Evolutionary conservation across 2,329 filamentous ascomycete genomes (phyloP).

Genomic region (Aspergillus novoparasiticus): DNA sequence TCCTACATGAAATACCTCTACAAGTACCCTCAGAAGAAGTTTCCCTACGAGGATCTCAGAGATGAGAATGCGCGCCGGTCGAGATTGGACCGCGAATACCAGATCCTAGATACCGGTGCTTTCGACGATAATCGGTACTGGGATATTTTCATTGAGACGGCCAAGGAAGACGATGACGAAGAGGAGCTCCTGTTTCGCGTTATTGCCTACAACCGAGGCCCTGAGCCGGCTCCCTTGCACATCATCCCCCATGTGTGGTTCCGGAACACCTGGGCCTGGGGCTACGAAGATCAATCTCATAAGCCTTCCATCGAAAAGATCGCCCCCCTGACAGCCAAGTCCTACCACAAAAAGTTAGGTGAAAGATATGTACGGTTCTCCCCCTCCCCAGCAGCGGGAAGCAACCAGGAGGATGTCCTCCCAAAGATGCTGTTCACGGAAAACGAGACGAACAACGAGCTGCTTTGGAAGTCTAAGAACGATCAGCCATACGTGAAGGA

Average conservation of each 20-base stretch:
- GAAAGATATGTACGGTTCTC: constrained; percentile 83
- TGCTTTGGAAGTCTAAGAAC: constrained; percentile 77
- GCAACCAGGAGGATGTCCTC: constrained; percentile 77
- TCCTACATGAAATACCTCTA: constrained; percentile 99
- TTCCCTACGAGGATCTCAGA: constrained; percentile 87
- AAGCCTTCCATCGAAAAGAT: constrained; percentile 77
- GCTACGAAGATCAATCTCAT: constrained; percentile 70
- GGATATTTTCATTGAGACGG: constrained; percentile 96
- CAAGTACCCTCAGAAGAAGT: constrained; percentile 90
- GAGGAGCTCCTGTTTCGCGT: constrained; percentile 93
- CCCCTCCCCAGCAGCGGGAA: constrained; percentile 82
- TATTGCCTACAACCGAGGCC: constrained; percentile 93
- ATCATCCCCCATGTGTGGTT: constrained; percentile 97
- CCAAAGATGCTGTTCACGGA: constrained; percentile 90
- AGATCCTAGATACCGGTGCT: constrained; percentile 82
- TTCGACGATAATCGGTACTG: constrained; percentile 92
- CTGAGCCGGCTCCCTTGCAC: constrained; percentile 85
- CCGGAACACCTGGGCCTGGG: constrained; percentile 97
- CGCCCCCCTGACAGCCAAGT: constrained; percentile 69
- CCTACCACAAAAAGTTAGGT: constrained; percentile 78
- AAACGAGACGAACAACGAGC: constrained; percentile 86
- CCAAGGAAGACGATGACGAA: constrained; percentile 88
- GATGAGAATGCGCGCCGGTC: constrained; percentile 78
- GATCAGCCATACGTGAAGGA: constrained; percentile 87
- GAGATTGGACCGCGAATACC: constrained; percentile 82